Conservation (phyloP, 2,329 filamentous ascomycete genomes). For the Byssothecium circinans region DNA sequence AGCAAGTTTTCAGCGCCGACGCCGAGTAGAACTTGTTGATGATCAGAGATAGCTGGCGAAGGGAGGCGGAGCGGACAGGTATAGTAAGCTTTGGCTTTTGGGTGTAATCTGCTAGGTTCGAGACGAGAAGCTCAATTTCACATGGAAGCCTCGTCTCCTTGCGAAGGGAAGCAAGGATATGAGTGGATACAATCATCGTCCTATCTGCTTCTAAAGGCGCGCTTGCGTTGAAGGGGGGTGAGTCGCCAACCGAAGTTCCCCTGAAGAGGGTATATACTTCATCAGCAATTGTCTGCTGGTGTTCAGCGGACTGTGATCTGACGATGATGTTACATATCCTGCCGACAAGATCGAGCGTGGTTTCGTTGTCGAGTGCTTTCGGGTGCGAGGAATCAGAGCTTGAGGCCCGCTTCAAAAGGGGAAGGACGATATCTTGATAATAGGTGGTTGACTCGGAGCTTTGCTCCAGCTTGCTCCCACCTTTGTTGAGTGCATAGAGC, state of each 20-base stretch:
- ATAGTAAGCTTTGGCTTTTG: slow-evolving; percentile 29
- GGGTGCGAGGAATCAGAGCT: slow-evolving; percentile 36
- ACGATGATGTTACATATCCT: slow-evolving; percentile 63
- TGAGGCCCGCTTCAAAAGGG: slow-evolving; percentile 44
- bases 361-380: slow-evolving; percentile 48
- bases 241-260: slow-evolving; percentile 25
- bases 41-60: slow-evolving; percentile 50
- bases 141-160: slow-evolving; percentile 38
- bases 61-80: slow-evolving; percentile 36
- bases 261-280: slow-evolving; percentile 59
- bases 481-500: slow-evolving; percentile 62
- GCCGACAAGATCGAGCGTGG: slow-evolving; percentile 61
- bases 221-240: slow-evolving; percentile 36
- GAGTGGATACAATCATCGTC: slow-evolving; percentile 59
- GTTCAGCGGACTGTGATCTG: slow-evolving; percentile 53
- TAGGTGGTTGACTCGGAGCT: slow-evolving; percentile 44
- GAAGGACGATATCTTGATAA: slow-evolving; percentile 51
- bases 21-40: slow-evolving; percentile 53
- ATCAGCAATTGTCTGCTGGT: slow-evolving; percentile 55
- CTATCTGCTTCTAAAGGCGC: slow-evolving; percentile 42
- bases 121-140: slow-evolving; percentile 36
- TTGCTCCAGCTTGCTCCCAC: slow-evolving; percentile 54
- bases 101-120: slow-evolving; percentile 44
- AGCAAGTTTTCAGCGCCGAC: slow-evolving; percentile 42
- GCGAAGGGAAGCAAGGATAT: slow-evolving; percentile 56